These are phyloP conservation scores for Kingdonia uniflora DNA, from an alignment of 164 flowering plant species.

Conservation along the genomic window DNA sequence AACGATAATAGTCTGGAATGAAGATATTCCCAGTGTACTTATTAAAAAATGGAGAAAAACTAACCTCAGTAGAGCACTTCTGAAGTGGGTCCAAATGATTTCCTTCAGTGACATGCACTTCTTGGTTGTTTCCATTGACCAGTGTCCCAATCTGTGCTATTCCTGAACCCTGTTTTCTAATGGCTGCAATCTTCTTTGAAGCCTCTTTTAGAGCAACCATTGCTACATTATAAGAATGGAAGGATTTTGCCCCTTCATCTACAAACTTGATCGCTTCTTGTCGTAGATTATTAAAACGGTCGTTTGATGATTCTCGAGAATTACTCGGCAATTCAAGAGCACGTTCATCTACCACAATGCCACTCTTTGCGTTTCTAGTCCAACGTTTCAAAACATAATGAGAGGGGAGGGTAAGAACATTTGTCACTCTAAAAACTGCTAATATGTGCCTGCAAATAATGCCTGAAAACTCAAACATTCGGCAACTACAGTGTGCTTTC, in stretches of 20 bases:
- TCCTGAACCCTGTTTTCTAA: slow-evolving; percentile 48
- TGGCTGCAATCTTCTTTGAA: slow-evolving; percentile 36
- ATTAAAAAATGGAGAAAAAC: neutral
- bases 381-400: slow-evolving; percentile 44
- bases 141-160: slow-evolving; percentile 30
- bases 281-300: slow-evolving; percentile 40
- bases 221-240: slow-evolving; percentile 53
- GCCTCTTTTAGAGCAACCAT: slow-evolving; percentile 54
- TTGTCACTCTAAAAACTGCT: slow-evolving; percentile 39
- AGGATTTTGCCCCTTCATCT: slow-evolving; percentile 63
- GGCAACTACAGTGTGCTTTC: slow-evolving; percentile 48
- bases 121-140: slow-evolving; percentile 11
- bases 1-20: no score
- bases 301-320: slow-evolving; percentile 25
- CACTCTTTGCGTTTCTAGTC: slow-evolving; percentile 49
- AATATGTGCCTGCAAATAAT: slow-evolving; percentile 44
- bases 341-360: slow-evolving; percentile 20
- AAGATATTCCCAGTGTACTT: no score
- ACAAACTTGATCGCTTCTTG: slow-evolving; percentile 64
- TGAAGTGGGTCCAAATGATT: slow-evolving; percentile 2
- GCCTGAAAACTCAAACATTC: slow-evolving; percentile 51
- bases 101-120: slow-evolving; percentile 1
- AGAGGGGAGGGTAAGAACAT: slow-evolving; percentile 42
- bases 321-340: slow-evolving; percentile 21
- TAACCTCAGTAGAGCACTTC: neutral